A percentile compares a stretch with the other conserved stretches of the same genome.
Evolutionary conservation across 2,329 filamentous ascomycete species (phyloP).

Genomic region (Ophiocordyceps camponoti-floridani): DNA sequence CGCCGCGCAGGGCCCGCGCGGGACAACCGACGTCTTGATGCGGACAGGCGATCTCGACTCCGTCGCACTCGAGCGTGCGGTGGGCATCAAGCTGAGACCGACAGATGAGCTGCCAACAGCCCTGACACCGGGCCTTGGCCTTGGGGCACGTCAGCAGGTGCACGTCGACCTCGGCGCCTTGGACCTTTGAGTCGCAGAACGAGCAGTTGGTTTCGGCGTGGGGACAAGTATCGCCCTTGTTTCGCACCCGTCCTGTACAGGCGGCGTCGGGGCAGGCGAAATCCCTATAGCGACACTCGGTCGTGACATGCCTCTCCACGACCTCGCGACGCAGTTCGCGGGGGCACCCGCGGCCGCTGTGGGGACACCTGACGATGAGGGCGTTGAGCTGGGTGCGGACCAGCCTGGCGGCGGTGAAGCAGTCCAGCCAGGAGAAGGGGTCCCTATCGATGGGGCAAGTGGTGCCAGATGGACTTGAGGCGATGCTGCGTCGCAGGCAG

Average conservation of each 20-base stretch:
- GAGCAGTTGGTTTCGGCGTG: conserved; percentile 32
- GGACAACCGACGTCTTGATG: conserved; percentile 19
- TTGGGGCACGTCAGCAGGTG: conserved; percentile 24
- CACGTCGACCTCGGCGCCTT: conserved; percentile 21
- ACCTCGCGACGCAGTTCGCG: conserved; percentile 31
- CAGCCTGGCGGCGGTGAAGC: conserved; percentile 24
- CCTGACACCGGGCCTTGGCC: conserved; percentile 27
- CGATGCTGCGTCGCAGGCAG: conserved; percentile 29
- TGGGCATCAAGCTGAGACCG: conserved; percentile 29
- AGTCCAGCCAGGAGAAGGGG: conserved; percentile 18
- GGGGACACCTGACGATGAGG: conserved; percentile 40
- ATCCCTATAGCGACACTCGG: conserved; percentile 36
- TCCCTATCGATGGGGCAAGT: conserved; percentile 42
- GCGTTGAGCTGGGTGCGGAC: conserved; percentile 43
- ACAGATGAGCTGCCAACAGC: conserved; percentile 26
- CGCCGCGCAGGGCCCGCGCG: conserved; percentile 13
- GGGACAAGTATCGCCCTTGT: conserved; percentile 31
- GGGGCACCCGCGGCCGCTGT: conserved; percentile 29
- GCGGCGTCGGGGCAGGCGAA: conserved; percentile 35
- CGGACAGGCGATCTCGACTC: conserved; percentile 28
- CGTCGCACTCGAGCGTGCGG: conserved; percentile 28
- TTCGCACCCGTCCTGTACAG: conserved; percentile 32
- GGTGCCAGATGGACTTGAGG: conserved; percentile 19
- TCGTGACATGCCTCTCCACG: conserved; percentile 35
- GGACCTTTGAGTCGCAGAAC: conserved; percentile 33